phyloP scores from a whole-genome alignment of 2,329 filamentous ascomycete species.

The Elsinoe fawcettii region DNA sequence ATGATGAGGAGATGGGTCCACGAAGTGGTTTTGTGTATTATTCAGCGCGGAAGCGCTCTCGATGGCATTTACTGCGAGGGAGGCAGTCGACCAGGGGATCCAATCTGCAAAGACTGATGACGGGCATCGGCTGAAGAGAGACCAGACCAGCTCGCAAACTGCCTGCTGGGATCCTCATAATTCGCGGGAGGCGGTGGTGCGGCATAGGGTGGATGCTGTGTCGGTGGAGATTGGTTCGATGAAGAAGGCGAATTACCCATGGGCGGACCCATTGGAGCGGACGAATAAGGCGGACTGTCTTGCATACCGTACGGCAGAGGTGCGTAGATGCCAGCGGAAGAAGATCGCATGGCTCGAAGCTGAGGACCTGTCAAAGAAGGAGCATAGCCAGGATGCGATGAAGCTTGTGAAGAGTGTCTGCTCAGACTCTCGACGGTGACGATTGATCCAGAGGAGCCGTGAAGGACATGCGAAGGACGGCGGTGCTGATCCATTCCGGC shows the following conservation, averaged over 20 bases:
- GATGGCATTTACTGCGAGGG: not conserved
- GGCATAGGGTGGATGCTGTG: not conserved
- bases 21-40: too few relatives aligned
- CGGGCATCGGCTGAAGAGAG: not conserved
- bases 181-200: not conserved
- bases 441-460: constrained; percentile 4
- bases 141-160: not conserved
- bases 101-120: not conserved
- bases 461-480: not conserved
- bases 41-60: too few relatives aligned
- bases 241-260: not conserved
- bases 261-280: not conserved
- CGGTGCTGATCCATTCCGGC: not conserved
- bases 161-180: constrained; percentile 5
- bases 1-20: too few relatives aligned
- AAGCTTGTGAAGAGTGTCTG: constrained; percentile 7
- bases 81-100: not conserved
- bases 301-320: constrained; percentile 6
- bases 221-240: not conserved
- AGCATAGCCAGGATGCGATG: not conserved
- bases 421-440: constrained; percentile 10
- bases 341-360: constrained; percentile 2
- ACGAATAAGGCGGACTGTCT: constrained; percentile 1
- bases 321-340: not conserved
- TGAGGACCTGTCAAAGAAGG: constrained; percentile 4